Conservation (phyloP, 495 filamentous ascomycete species). For the Penicillium longicatenatum region DNA sequence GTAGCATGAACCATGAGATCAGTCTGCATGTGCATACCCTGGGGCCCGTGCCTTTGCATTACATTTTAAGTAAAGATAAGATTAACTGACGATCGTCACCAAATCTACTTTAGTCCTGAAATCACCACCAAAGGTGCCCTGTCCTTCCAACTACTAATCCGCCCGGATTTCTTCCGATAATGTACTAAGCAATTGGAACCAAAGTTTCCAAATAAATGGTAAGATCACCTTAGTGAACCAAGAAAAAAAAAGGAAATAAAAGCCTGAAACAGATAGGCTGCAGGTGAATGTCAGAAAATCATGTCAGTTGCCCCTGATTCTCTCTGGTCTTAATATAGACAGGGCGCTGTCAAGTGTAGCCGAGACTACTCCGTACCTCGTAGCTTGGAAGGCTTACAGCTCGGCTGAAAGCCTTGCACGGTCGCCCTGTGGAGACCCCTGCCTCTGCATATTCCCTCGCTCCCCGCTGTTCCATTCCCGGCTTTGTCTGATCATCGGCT, state of each 20-base stretch:
- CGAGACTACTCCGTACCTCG: neutral
- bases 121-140: neutral
- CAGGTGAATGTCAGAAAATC: too few relatives aligned
- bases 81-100: neutral
- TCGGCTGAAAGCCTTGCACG: neutral
- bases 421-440: neutral
- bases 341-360: too few relatives aligned
- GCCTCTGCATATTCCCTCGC: neutral
- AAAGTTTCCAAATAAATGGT: neutral
- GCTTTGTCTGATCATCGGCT: neutral
- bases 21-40: neutral
- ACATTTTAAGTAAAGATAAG: neutral
- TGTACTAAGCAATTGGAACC: neutral
- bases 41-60: neutral
- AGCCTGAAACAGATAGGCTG: too few relatives aligned
- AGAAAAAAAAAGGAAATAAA: neutral
- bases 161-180: neutral
- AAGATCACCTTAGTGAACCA: neutral
- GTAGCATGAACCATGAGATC: neutral
- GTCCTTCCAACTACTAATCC: neutral
- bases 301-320: too few relatives aligned
- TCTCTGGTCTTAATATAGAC: too few relatives aligned
- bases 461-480: neutral
- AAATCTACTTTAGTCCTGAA: too few relatives aligned
- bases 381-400: too few relatives aligned